Evolutionary conservation across 805 yeast genomes (phyloP), one percentile per base, ranked within the genome.

Genomic region (Isabelozyma gotoi): DNA sequence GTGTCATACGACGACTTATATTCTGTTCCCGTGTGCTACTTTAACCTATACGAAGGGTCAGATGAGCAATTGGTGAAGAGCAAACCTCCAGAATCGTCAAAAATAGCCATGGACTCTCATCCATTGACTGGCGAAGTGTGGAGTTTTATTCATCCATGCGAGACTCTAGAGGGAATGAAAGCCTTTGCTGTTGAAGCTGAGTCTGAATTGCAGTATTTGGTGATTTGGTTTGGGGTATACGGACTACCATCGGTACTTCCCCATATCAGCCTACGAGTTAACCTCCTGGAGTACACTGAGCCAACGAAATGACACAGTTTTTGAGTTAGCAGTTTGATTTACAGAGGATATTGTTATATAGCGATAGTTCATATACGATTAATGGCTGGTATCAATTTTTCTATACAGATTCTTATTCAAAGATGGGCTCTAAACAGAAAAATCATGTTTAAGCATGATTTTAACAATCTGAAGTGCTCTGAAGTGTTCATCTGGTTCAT

Each of bases 121-220:
- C 59, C 50, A 38, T 16, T 52, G 12, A 24, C 47, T 12, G 39
- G 39, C 12, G 48, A 46, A 7, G 42, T 51, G 12, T 61, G 66
- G 65, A 44, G 55, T 37, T 49, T 42, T 14, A 41, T 64, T 2
- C 72, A 67, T 43, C 68, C 70, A 4, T 67, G 73, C 45, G 67
- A 64, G 33, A 50, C 64, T 2, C 15, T 17, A 16, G 33, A 37
- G n/a, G 47, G 45, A 4, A 45, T 62, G 39, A 41, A 42, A 8
- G 48, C 43, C 19, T 51, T 59, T 31, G 10, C 12, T 7, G 12
- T 3, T 10, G 8, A 42, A 11, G 44, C 19, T 38, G 24, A 12
- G 29, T 21, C 24, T 10, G 40, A 36, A 5, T 17, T 50, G 12
- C 19, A 43, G 31, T 61, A 61, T 37, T 38, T 64, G 4, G 36